phyloP scores from a whole-genome alignment of 2,329 filamentous ascomycete genomes.

The Magnaporthiopsis poae region DNA sequence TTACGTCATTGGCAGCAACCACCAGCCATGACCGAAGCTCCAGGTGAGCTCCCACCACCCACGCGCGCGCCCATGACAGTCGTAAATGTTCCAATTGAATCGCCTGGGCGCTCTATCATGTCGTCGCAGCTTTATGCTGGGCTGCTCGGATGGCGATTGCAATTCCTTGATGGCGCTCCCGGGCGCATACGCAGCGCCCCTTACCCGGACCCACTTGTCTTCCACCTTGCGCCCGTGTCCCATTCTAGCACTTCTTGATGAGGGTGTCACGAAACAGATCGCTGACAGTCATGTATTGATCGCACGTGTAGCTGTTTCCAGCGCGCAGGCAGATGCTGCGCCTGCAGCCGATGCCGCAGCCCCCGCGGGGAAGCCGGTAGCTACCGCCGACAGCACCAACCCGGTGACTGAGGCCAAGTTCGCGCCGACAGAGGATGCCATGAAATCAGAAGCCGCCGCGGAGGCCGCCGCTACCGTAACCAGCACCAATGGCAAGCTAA shows the following conservation, averaged over 20 bases:
- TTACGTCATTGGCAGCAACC: slow-evolving; percentile 16
- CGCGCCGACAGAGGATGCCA: neutral
- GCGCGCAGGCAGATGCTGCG: neutral
- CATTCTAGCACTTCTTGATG: neutral
- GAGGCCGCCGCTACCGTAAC: neutral
- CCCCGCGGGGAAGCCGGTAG: neutral
- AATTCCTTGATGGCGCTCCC: neutral
- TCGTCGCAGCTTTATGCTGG: neutral
- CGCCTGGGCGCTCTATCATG: neutral
- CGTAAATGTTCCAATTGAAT: neutral
- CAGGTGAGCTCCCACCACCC: slow-evolving; percentile 10
- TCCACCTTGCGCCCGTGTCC: neutral
- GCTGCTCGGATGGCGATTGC: neutral
- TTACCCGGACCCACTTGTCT: neutral
- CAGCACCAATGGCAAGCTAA: slow-evolving; percentile 2
- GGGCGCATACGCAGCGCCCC: neutral
- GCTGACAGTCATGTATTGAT: neutral
- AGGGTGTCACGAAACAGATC: neutral
- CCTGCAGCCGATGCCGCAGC: neutral
- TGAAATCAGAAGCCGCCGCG: neutral
- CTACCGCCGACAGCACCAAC: neutral
- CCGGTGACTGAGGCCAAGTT: neutral
- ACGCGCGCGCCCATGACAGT: neutral
- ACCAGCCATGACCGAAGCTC: slow-evolving; percentile 8
- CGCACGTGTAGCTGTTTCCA: neutral